Conservation (phyloP, 2,329 filamentous ascomycete genomes). For the Fusarium irregulare region DNA sequence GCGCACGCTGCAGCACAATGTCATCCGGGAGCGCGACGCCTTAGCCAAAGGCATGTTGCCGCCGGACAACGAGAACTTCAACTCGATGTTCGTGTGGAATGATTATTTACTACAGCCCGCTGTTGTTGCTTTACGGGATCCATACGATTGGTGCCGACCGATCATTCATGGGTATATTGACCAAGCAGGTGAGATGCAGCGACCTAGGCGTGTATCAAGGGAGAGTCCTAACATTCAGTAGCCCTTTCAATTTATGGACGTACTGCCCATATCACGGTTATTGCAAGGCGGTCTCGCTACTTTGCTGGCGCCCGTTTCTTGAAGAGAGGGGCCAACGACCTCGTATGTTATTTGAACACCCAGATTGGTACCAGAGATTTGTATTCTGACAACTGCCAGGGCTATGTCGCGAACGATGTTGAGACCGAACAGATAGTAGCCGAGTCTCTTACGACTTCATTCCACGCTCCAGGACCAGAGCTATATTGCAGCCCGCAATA, state of each 20-base stretch:
- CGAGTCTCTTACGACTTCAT: constrained; percentile 92
- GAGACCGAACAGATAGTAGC: constrained; percentile 99
- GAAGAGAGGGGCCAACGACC: constrained; percentile 93
- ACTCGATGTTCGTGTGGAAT: constrained; percentile 99
- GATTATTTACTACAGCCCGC: constrained; percentile 86
- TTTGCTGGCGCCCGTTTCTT: constrained; percentile 95
- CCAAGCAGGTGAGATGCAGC: constrained; percentile 69
- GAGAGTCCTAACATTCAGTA: constrained; percentile 29
- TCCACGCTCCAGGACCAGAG: constrained; percentile 87
- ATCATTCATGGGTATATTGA: constrained; percentile 97
- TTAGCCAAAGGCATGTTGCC: constrained; percentile 72
- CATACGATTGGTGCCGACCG: constrained; percentile 95
- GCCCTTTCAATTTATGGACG: constrained; percentile 87
- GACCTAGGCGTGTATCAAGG: neutral
- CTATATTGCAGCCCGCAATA: constrained; percentile 91
- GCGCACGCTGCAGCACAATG: constrained; percentile 90
- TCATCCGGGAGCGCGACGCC: constrained; percentile 80
- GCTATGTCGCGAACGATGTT: constrained; percentile 97
- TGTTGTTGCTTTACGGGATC: constrained; percentile 74
- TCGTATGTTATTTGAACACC: constrained; percentile 55
- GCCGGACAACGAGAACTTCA: constrained; percentile 73
- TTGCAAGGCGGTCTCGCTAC: constrained; percentile 89
- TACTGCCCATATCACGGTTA: constrained; percentile 90
- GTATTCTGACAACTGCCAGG: constrained; percentile 53
- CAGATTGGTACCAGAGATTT: neutral